These are phyloP conservation scores for Brassica balearica DNA, from an alignment of 441 rosid genomes.

Conservation along the genomic window DNA sequence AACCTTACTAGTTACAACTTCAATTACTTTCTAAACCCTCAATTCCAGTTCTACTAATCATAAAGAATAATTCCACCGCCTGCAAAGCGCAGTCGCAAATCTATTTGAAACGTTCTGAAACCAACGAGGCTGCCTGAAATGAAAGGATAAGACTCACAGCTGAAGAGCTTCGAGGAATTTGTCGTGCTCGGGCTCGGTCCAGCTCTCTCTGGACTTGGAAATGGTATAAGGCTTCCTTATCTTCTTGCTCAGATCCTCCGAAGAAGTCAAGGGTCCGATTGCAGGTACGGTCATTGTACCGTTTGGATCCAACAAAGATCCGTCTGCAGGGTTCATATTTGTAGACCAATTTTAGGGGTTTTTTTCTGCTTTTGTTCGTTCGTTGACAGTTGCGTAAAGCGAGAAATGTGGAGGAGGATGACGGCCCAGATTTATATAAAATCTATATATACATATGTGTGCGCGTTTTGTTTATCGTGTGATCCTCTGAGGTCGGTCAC, in stretches of 20 bases:
- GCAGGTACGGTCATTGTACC: constrained; percentile 68
- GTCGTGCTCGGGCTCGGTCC: constrained; percentile 96
- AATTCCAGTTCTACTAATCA: background rate
- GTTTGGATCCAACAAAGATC: constrained; percentile 72
- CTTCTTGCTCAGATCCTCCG: constrained; percentile 73
- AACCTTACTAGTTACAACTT: no score
- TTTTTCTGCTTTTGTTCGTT: background rate
- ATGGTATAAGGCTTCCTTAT: constrained; percentile 88
- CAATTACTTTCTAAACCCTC: no score
- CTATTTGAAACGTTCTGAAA: no score
- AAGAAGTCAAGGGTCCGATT: constrained; percentile 56
- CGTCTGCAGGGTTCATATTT: constrained; percentile 70
- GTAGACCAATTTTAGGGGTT: constrained; percentile 34
- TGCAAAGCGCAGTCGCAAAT: no score
- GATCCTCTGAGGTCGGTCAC: constrained; percentile 38
- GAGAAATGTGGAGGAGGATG: constrained; percentile 8
- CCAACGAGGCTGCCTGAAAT: no score
- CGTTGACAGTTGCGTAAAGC: background rate
- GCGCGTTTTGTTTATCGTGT: constrained; percentile 25
- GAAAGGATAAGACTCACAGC: constrained; percentile 53
- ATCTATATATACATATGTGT: background rate
- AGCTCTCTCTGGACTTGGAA: constrained; percentile 93
- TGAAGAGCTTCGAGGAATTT: constrained; percentile 94
- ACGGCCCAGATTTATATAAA: constrained; percentile 9
- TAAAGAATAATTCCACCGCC: no score